These are phyloP conservation scores for Schizonepeta tenuifolia DNA, from an alignment of 257 asterid species.

Conservation along the genomic window DNA sequence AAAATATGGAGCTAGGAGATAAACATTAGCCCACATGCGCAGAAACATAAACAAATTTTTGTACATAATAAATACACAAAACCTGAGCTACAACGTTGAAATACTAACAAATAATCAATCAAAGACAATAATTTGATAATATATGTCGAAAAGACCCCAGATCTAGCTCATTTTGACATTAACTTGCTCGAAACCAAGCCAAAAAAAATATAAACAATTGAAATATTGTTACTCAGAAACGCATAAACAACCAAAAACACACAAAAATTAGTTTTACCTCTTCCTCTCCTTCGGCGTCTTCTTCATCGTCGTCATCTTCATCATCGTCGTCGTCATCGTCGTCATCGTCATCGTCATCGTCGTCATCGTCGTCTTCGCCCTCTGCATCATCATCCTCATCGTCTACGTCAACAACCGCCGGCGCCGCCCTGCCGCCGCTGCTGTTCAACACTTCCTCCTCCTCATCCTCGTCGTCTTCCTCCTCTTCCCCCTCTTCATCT, in stretches of 20 bases:
- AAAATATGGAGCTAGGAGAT: background rate
- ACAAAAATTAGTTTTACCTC: slow-evolving; percentile 38
- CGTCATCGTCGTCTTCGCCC: slow-evolving; percentile 46
- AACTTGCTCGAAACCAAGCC: background rate
- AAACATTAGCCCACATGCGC: background rate
- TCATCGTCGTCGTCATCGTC: slow-evolving; percentile 63
- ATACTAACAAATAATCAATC: background rate
- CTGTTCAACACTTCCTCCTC: slow-evolving; percentile 42
- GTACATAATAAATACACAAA: background rate
- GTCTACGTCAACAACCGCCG: slow-evolving; percentile 40
- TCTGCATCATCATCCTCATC: slow-evolving; percentile 53
- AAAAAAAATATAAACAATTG: background rate
- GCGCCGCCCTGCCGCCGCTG: slow-evolving; percentile 35
- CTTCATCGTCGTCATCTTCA: slow-evolving; percentile 47
- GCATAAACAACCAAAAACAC: background rate
- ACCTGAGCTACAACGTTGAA: background rate
- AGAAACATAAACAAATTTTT: background rate
- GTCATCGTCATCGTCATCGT: slow-evolving; percentile 48
- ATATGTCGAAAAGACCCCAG: slow-evolving; percentile 15
- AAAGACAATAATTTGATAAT: background rate
- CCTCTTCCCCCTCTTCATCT: slow-evolving; percentile 34
- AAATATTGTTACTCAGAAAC: too few species aligned
- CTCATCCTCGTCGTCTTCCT: slow-evolving; percentile 42
- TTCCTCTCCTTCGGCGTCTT: slow-evolving; percentile 45
- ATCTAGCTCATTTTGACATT: slow-evolving; percentile 3